These are phyloP conservation scores for Suhomyces yuchorum DNA, from an alignment of 1,139 yeast genomes.

Conservation along the genomic window DNA sequence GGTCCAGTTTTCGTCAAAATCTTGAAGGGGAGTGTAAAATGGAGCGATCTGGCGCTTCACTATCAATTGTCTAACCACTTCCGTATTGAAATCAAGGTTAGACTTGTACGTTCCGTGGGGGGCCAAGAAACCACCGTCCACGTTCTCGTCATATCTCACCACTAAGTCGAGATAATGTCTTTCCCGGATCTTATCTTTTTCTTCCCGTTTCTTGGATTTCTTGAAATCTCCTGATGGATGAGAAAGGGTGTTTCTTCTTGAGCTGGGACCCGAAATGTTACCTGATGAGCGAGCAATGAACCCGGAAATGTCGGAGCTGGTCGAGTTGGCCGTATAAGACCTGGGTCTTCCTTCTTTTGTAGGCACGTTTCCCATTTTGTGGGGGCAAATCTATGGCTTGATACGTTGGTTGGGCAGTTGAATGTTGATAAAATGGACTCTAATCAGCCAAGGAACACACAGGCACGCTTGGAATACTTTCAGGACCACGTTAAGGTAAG, in stretches of 20 bases:
- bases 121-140: conserved; percentile 80
- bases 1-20: conserved; percentile 73
- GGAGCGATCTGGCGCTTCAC: conserved; percentile 72
- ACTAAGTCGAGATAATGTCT: conserved; percentile 57
- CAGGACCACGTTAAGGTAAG: not conserved
- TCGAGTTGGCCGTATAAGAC: conserved; percentile 19
- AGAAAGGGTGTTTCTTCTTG: conserved; percentile 26
- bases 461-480: not conserved
- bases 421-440: not conserved
- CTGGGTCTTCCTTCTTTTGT: conserved; percentile 50
- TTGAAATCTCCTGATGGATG: conserved; percentile 24
- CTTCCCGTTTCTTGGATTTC: conserved; percentile 41
- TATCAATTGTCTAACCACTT: conserved; percentile 68
- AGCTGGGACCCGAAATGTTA: conserved; percentile 3
- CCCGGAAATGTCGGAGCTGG: conserved; percentile 14
- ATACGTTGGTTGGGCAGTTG: not conserved
- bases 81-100: conserved; percentile 73
- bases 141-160: conserved; percentile 59
- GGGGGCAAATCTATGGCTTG: not conserved
- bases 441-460: not conserved
- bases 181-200: conserved; percentile 54
- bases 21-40: conserved; percentile 86
- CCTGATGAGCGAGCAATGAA: conserved; percentile 14
- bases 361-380: conserved; percentile 61
- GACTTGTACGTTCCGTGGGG: conserved; percentile 85